Conservation (phyloP, 257 asterid genomes). For the Nyctanthes arbortristis region DNA sequence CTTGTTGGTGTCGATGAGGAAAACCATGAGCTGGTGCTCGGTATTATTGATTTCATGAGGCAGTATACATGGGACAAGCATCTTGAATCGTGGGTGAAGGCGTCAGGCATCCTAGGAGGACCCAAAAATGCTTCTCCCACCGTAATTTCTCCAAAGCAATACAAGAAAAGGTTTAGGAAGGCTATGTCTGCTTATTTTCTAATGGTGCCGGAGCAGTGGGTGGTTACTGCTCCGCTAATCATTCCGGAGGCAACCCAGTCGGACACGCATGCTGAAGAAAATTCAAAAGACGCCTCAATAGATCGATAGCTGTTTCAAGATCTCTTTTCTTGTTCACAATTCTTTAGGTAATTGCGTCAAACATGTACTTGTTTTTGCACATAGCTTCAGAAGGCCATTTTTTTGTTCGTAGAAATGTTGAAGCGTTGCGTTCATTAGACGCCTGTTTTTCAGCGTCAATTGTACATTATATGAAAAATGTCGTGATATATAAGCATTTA, state of each 20-base stretch:
- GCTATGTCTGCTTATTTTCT: slow-evolving; percentile 86
- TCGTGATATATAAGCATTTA: too few species aligned
- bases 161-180: slow-evolving; percentile 76
- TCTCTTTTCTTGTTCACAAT: neutral
- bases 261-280: slow-evolving; percentile 33
- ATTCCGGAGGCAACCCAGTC: slow-evolving; percentile 33
- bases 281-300: slow-evolving; percentile 18
- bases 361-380: slow-evolving; percentile 13
- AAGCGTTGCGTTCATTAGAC: neutral
- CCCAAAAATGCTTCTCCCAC: slow-evolving; percentile 71
- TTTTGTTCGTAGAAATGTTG: neutral
- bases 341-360: neutral
- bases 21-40: slow-evolving; percentile 66
- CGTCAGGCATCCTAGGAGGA: slow-evolving; percentile 79
- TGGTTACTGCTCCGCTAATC: slow-evolving; percentile 41
- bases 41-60: slow-evolving; percentile 83
- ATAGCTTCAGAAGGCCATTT: slow-evolving; percentile 19
- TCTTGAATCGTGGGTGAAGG: slow-evolving; percentile 84
- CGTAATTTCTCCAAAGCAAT: slow-evolving; percentile 68
- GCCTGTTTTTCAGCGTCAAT: slow-evolving; percentile 9
- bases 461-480: too few species aligned
- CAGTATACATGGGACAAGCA: slow-evolving; percentile 94
- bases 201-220: slow-evolving; percentile 82
- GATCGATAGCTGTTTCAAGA: slow-evolving; percentile 13
- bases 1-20: slow-evolving; percentile 82